A percentile compares a stretch with the other conserved stretches of the same genome.
Conservation (phyloP, 2,329 filamentous ascomycete genomes). For the Penicillium sp. region DNA sequence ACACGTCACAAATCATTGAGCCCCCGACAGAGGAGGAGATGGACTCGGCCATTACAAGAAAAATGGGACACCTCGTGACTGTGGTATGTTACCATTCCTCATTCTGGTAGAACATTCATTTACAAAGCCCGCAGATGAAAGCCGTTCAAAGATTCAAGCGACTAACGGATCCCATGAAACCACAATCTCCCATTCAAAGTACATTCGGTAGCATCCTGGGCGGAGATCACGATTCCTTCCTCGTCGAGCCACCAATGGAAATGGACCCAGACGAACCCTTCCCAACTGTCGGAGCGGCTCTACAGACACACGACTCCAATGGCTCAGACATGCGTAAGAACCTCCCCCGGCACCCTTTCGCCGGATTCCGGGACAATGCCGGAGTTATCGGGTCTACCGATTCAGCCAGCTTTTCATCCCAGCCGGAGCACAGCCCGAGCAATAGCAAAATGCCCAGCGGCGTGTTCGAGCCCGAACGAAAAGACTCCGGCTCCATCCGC, state of each 20-base stretch:
- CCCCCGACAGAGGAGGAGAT: slow-evolving; percentile 87
- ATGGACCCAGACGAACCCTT: slow-evolving; percentile 45
- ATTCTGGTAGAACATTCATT: background rate
- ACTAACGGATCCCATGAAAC: slow-evolving; percentile 59
- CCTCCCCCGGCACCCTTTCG: slow-evolving; percentile 50
- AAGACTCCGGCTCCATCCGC: slow-evolving; percentile 25
- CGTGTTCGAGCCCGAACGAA: slow-evolving; percentile 20
- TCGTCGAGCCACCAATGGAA: slow-evolving; percentile 57
- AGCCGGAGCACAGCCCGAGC: slow-evolving; percentile 11
- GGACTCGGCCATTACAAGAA: slow-evolving; percentile 83
- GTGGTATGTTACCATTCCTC: slow-evolving; percentile 55
- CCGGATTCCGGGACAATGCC: slow-evolving; percentile 35
- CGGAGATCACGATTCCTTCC: slow-evolving; percentile 50
- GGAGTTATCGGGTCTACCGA: slow-evolving; percentile 12
- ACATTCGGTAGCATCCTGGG: slow-evolving; percentile 52
- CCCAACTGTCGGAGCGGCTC: slow-evolving; percentile 18
- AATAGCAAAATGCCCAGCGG: slow-evolving; percentile 17
- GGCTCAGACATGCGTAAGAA: slow-evolving; percentile 51
- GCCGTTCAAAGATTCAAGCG: slow-evolving; percentile 86
- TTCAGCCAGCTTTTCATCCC: slow-evolving; percentile 14
- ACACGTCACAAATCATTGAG: slow-evolving; percentile 75
- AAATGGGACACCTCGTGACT: slow-evolving; percentile 80
- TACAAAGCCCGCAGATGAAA: slow-evolving; percentile 62
- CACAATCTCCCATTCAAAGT: slow-evolving; percentile 48
- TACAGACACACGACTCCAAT: slow-evolving; percentile 18